Percentiles rank a stretch among this genome's conserved stretches.
These are phyloP conservation scores for Oryza glumipatula DNA, from an alignment of 176 grass and related monocot genomes.

Conservation along the genomic window DNA sequence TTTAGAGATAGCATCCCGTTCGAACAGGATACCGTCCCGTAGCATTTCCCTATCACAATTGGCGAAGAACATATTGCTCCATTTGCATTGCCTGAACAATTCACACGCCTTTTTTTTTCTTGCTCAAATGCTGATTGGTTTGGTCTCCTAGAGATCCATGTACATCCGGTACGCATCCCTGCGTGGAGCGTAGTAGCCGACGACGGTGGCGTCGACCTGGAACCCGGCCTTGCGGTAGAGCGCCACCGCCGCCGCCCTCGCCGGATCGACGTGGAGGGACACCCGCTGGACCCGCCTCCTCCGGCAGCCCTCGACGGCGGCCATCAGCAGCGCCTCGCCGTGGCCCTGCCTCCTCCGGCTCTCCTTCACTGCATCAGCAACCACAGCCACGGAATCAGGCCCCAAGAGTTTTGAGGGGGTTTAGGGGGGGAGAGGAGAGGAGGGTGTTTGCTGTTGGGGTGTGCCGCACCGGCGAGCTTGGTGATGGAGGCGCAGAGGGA, in stretches of 20 bases:
- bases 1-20: too few relatives aligned
- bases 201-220: conserved; percentile 63
- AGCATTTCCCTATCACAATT: not conserved
- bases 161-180: conserved; percentile 90
- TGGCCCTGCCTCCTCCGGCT: conserved; percentile 79
- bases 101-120: not conserved
- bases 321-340: conserved; percentile 73
- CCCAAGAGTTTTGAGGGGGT: not conserved
- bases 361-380: conserved; percentile 68
- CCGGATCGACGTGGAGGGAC: conserved; percentile 83
- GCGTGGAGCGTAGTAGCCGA: conserved; percentile 68
- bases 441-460: too few relatives aligned
- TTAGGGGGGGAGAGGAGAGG: not conserved
- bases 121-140: not conserved
- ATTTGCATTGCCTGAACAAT: not conserved
- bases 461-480: conserved; percentile 79
- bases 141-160: conserved; percentile 61
- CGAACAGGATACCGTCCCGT: too few relatives aligned
- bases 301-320: conserved; percentile 71
- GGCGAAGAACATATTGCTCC: not conserved
- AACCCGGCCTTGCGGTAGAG: conserved; percentile 84
- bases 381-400: not conserved
- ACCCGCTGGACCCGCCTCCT: conserved; percentile 63
- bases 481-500: conserved; percentile 85
- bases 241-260: conserved; percentile 65